Conservation (phyloP, 495 filamentous ascomycete genomes). For the Penicillium maclennaniae region DNA sequence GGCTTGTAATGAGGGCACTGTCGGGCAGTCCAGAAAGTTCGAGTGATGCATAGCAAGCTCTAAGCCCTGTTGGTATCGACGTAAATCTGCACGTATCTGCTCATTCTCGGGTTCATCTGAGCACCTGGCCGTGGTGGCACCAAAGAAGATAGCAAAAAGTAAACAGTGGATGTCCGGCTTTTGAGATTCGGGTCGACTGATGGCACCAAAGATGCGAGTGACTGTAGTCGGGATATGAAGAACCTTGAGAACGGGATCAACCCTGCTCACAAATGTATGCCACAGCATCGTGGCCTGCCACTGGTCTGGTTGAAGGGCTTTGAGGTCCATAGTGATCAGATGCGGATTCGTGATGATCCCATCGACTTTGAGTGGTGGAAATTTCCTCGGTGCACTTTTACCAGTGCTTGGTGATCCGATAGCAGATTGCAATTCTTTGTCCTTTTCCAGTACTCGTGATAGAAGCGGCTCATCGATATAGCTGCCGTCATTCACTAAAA, state of each 20-base stretch:
- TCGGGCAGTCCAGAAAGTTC: constrained; percentile 32
- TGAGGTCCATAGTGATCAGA: constrained; percentile 13
- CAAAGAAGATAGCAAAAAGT: constrained; percentile 45
- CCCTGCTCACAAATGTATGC: constrained; percentile 27
- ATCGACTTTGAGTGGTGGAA: constrained; percentile 13
- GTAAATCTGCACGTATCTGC: constrained; percentile 24
- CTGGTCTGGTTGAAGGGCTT: constrained; percentile 18
- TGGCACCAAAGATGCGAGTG: constrained; percentile 32
- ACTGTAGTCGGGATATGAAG: constrained; percentile 42
- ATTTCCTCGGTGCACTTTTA: constrained; percentile 3
- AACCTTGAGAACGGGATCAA: constrained; percentile 42
- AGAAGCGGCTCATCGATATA: constrained; percentile 32
- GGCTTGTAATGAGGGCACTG: constrained; percentile 32
- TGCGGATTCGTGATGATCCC: constrained; percentile 19
- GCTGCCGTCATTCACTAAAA: constrained; percentile 21
- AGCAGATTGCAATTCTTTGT: constrained; percentile 22
- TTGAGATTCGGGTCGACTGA: constrained; percentile 31
- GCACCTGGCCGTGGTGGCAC: constrained; percentile 33
- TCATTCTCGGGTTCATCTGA: constrained; percentile 26
- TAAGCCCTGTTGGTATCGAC: constrained; percentile 30
- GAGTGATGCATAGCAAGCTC: constrained; percentile 28
- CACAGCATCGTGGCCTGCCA: constrained; percentile 30
- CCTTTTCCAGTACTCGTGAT: constrained; percentile 27
- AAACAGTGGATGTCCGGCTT: constrained; percentile 34
- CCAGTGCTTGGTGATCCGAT: constrained; percentile 21